Conservation (phyloP, 352 stramenopile species). For the Phytophthora kernoviae region DNA sequence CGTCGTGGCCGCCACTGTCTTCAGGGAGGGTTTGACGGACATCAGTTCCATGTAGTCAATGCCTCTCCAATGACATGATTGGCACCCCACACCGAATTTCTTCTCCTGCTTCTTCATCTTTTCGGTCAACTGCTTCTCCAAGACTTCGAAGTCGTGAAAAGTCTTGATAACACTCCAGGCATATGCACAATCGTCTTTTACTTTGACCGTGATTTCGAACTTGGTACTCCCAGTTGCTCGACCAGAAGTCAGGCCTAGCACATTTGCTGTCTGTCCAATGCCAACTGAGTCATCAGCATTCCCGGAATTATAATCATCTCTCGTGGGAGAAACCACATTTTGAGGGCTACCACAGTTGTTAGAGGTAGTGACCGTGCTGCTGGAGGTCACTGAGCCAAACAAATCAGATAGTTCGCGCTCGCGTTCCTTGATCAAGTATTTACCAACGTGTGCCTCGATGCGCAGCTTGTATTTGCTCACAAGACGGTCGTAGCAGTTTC, state of each 20-base stretch:
- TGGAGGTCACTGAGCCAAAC: constrained; percentile 20
- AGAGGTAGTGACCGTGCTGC: constrained; percentile 6
- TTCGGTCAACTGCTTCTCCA: constrained; percentile 70
- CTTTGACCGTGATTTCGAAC: constrained; percentile 69
- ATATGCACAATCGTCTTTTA: constrained; percentile 55
- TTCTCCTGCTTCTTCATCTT: constrained; percentile 80
- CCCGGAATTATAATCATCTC: constrained; percentile 10
- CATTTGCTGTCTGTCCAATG: constrained; percentile 7
- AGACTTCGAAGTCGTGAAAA: constrained; percentile 70
- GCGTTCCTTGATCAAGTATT: constrained; percentile 66
- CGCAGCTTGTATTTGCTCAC: constrained; percentile 70
- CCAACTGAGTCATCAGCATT: constrained; percentile 2
- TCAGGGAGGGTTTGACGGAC: constrained; percentile 51
- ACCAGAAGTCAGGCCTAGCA: constrained; percentile 14
- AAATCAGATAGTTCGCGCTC: constrained; percentile 34
- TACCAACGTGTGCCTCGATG: constrained; percentile 69
- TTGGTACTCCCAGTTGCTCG: constrained; percentile 25
- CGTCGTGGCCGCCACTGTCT: constrained; percentile 36
- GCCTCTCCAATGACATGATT: constrained; percentile 62
- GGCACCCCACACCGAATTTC: constrained; percentile 48
- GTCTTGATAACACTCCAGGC: constrained; percentile 76
- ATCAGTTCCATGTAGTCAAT: constrained; percentile 75
- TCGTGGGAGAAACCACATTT: constrained; percentile 11
- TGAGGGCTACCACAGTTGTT: constrained; percentile 6
- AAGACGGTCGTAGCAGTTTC: constrained; percentile 67